Evolutionary conservation across 495 filamentous ascomycete genomes (phyloP), one percentile per base, ranked within the genome.

Genomic region (Penicillium goetzii): DNA sequence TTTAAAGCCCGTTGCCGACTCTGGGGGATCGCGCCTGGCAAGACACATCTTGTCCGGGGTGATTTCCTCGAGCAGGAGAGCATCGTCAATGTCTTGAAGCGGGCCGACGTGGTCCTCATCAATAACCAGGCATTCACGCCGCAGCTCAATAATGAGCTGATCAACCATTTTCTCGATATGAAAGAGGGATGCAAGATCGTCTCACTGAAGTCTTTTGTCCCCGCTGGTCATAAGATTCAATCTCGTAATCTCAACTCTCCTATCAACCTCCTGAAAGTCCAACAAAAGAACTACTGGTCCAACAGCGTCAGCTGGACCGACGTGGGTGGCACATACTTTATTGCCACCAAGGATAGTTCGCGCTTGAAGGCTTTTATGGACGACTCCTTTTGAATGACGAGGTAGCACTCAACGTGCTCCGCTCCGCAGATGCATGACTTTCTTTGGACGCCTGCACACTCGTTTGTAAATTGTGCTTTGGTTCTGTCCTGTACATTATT

Each of bases 41-140:
- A 84, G 40, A 91, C 94, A n/a, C 82, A 87, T 55, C 86, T 99
- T 4, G 86, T 94, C 63, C 83, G 84, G 14, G 95, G 93, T 36
- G 92, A 97, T 66, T 97, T 99, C 70, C 83, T 94, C 32, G 85
- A 86, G 66, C 90, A 89, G 68, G 73, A 86, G 25, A 84, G 80
- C 58, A 92, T 97, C 26, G 78, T 88, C 52, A 82, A 84, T 38
- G 84, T 89, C 28, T 78, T 99, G 30, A 88, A 90, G 72, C 84
- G 88, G 52, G 93, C 94, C 3, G 95, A 99, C 73, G 92, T 97
- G 28, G 85, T 99, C 25, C 83, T 99, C 33, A 93, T 98, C 64
- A 99, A 99, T 80, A 99, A 98, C 76, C 91, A 98, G 76, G 95
- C 90, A 23, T 99, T 99, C 74, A 91, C 87, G 14, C 87, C 92